Evolutionary conservation across 106 monocot species (phyloP).

Genomic region (Platanthera zijinensis): DNA sequence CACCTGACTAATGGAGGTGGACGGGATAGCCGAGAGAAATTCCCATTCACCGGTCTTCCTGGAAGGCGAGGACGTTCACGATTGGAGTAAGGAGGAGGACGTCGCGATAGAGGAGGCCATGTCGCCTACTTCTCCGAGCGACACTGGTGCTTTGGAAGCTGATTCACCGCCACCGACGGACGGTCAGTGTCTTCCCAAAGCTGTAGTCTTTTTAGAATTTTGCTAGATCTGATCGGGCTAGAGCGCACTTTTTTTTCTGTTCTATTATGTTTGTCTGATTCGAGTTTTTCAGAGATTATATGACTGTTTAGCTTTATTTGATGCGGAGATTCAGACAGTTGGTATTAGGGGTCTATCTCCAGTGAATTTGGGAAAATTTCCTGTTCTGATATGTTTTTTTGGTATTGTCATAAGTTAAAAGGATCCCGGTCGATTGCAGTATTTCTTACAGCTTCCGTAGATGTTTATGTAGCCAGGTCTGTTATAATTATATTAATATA

Average conservation of each 20-base stretch:
- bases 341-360: neutral
- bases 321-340: neutral
- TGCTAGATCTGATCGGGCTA: neutral
- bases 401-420: neutral
- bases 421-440: neutral
- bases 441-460: neutral
- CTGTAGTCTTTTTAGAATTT: neutral
- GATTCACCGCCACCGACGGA: neutral
- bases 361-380: neutral
- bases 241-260: neutral
- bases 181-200: neutral
- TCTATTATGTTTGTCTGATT: neutral
- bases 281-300: neutral
- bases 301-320: neutral
- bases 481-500: neutral
- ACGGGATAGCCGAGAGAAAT: neutral
- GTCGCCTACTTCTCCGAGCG: neutral
- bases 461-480: neutral
- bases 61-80: neutral
- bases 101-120: neutral
- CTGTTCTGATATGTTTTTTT: neutral
- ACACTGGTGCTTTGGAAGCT: neutral
- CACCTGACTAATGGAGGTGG: neutral
- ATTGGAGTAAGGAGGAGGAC: constrained; percentile 6
- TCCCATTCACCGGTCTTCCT: neutral